These are phyloP conservation scores for Mariannaea elegans DNA, from an alignment of 2,329 filamentous ascomycete species.

Conservation along the genomic window DNA sequence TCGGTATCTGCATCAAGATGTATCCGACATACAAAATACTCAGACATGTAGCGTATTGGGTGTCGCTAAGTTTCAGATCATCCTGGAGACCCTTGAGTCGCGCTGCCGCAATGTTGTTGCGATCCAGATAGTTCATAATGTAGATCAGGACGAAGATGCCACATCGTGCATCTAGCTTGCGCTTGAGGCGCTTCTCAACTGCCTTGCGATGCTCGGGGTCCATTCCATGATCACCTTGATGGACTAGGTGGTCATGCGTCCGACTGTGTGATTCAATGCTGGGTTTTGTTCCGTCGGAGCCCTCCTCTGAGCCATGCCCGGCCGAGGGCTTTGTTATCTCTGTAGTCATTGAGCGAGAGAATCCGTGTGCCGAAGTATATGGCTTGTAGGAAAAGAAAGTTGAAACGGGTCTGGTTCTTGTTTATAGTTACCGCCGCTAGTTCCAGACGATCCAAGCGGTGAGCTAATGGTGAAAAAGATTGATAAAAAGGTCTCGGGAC, in stretches of 20 bases:
- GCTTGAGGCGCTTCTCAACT: slow-evolving; percentile 72
- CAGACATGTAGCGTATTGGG: slow-evolving; percentile 70
- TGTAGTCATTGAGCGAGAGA: background rate
- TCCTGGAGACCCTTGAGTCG: slow-evolving; percentile 70
- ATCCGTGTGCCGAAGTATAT: background rate
- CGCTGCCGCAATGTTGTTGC: slow-evolving; percentile 75
- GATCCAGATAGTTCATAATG: slow-evolving; percentile 76
- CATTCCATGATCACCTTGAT: background rate
- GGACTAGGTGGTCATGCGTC: background rate
- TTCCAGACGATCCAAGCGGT: background rate
- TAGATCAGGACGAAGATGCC: slow-evolving; percentile 78
- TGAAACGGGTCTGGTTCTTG: background rate
- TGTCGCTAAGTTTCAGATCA: slow-evolving; percentile 64
- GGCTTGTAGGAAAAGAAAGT: background rate
- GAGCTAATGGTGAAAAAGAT: background rate
- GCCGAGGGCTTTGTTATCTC: slow-evolving; percentile 3
- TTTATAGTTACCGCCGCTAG: background rate
- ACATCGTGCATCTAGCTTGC: slow-evolving; percentile 76
- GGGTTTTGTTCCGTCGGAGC: slow-evolving; percentile 2
- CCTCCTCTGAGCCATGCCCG: background rate
- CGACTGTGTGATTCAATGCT: slow-evolving; percentile 9
- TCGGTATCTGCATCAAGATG: slow-evolving; percentile 70
- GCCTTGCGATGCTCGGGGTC: slow-evolving; percentile 59
- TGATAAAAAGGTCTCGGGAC: background rate
- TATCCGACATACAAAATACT: slow-evolving; percentile 74